These are phyloP conservation scores for Xylaria telfairii DNA, from an alignment of 495 filamentous ascomycete genomes.

Conservation along the genomic window DNA sequence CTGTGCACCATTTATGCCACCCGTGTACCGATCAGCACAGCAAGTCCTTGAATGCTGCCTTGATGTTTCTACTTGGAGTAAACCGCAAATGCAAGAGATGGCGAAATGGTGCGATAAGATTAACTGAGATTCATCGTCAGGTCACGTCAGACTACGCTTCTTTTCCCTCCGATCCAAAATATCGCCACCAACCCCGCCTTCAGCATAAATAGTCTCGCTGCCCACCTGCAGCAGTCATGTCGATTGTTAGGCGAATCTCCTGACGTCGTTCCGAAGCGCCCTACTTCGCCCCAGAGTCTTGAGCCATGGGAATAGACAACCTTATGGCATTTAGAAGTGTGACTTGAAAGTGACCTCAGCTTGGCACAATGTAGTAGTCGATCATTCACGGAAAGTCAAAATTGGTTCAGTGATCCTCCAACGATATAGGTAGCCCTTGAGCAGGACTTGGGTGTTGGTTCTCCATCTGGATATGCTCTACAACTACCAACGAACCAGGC, in stretches of 20 bases:
- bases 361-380: not conserved
- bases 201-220: slow-evolving; percentile 19
- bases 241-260: not conserved
- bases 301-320: not conserved
- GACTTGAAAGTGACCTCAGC: not conserved
- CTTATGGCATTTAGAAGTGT: not conserved
- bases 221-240: slow-evolving; percentile 1
- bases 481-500: not conserved
- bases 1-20: not conserved
- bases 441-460: not conserved
- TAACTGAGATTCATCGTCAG: not conserved
- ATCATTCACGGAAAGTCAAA: not conserved
- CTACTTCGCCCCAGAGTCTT: not conserved
- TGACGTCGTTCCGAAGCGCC: not conserved
- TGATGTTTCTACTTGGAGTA: slow-evolving; percentile 2
- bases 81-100: slow-evolving; percentile 14
- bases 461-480: not conserved
- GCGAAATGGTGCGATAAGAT: slow-evolving; percentile 7
- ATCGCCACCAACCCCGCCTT: slow-evolving; percentile 11
- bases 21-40: slow-evolving; percentile 14
- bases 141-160: slow-evolving; percentile 6
- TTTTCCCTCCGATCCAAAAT: slow-evolving; percentile 6
- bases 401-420: not conserved
- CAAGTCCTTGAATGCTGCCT: not conserved
- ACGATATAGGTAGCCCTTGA: no score